Evolutionary conservation across 2,329 filamentous ascomycete species (phyloP).

Genomic region (Lecanosticta acicola): DNA sequence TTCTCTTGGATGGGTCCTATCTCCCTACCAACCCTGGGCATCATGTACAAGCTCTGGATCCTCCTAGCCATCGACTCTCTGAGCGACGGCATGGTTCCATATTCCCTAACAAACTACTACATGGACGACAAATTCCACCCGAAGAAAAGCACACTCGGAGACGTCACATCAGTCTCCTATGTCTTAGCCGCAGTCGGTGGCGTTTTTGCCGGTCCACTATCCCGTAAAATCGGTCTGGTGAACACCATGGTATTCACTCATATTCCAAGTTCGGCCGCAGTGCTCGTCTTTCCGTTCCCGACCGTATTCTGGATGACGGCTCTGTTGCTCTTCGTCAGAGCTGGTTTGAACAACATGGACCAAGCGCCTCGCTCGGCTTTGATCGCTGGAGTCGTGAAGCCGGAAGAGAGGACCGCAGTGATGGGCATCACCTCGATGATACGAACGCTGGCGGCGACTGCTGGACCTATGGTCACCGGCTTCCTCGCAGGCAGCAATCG

Average conservation of each 20-base stretch:
- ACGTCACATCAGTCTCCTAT: constrained; percentile 47
- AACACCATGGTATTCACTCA: constrained; percentile 59
- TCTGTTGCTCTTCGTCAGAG: constrained; percentile 53
- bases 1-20: constrained; percentile 49
- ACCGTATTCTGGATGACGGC: constrained; percentile 48
- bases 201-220: constrained; percentile 55
- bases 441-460: constrained; percentile 54
- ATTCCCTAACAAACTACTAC: constrained; percentile 50
- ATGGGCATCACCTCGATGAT: constrained; percentile 62
- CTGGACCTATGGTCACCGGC: constrained; percentile 53
- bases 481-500: constrained; percentile 47
- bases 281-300: constrained; percentile 56
- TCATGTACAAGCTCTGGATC: constrained; percentile 58
- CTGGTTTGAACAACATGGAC: constrained; percentile 63
- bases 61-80: constrained; percentile 65
- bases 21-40: constrained; percentile 48
- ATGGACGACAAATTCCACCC: constrained; percentile 52
- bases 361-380: constrained; percentile 62
- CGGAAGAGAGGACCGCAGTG: constrained; percentile 62
- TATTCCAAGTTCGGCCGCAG: constrained; percentile 56
- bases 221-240: constrained; percentile 56
- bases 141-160: constrained; percentile 49
- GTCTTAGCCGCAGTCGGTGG: constrained; percentile 41
- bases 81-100: constrained; percentile 58
- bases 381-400: constrained; percentile 60